Percentiles rank a stretch among this genome's conserved stretches.
Conservation (phyloP, 2,329 filamentous ascomycete genomes). For the Alternaria sp. region DNA sequence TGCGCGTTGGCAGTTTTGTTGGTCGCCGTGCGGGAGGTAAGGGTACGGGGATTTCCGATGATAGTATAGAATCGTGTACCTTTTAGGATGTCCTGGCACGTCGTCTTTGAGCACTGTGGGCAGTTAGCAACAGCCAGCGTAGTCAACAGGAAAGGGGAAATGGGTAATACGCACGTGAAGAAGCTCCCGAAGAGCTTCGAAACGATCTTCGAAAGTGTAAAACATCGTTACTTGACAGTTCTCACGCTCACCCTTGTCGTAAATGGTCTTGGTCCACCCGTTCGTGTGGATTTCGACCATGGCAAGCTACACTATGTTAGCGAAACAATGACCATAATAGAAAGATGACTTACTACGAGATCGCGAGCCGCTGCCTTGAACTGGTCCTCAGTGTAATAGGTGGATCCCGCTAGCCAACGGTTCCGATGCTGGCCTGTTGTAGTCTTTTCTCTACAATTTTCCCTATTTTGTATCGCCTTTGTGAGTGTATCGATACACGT, state of each 20-base stretch:
- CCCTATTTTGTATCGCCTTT: constrained; percentile 15
- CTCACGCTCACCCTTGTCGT: constrained; percentile 16
- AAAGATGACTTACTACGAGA: constrained; percentile 9
- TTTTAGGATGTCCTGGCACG: constrained; percentile 24
- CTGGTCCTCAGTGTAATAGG: constrained; percentile 4
- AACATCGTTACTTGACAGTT: constrained; percentile 12
- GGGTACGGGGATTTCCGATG: constrained; percentile 13
- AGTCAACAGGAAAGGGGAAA: neutral
- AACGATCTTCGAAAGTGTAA: constrained; percentile 22
- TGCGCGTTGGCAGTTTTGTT: constrained; percentile 17
- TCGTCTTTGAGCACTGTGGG: constrained; percentile 18
- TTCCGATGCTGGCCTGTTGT: constrained; percentile 1
- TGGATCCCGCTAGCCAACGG: constrained; percentile 12
- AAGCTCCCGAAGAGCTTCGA: constrained; percentile 9
- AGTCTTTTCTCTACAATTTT: constrained; percentile 6
- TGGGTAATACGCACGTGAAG: constrained; percentile 8
- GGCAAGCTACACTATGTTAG: neutral
- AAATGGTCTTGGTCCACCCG: constrained; percentile 19
- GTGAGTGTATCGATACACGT: neutral
- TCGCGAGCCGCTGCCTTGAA: constrained; percentile 7
- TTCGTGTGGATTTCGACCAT: constrained; percentile 16
- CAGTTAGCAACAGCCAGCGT: neutral
- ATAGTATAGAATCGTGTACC: constrained; percentile 10
- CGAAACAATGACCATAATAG: neutral
- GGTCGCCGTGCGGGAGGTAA: constrained; percentile 13